These are phyloP conservation scores for Wickerhamomyces hampshirensis DNA, from an alignment of 805 yeast genomes.

Conservation along the genomic window DNA sequence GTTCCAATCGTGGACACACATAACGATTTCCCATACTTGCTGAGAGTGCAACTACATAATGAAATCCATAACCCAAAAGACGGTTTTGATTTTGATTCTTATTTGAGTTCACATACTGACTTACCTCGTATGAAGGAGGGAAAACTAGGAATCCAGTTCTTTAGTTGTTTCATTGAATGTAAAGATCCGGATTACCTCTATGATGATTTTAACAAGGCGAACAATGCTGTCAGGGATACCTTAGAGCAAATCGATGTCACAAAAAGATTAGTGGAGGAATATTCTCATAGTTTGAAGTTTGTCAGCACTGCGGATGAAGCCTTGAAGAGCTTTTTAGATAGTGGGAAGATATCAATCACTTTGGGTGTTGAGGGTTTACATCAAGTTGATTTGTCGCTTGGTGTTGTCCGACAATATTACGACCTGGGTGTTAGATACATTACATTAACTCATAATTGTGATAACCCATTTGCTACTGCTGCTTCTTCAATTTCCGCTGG, in stretches of 20 bases:
- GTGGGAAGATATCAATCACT: conserved; percentile 38
- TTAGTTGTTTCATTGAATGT: conserved; percentile 45
- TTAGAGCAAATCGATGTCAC: conserved; percentile 50
- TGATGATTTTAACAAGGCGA: conserved; percentile 40
- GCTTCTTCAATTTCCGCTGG: conserved; percentile 45
- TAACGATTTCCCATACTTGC: conserved; percentile 48
- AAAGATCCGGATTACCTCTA: conserved; percentile 34
- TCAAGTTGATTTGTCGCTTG: conserved; percentile 45
- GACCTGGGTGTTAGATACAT: conserved; percentile 50
- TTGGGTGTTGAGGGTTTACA: conserved; percentile 53
- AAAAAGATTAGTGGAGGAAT: conserved; percentile 38
- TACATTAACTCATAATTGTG: conserved; percentile 52
- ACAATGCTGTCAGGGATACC: conserved; percentile 45
- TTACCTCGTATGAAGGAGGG: conserved; percentile 38
- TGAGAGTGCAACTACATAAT: conserved; percentile 41
- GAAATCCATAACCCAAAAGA: conserved; percentile 29
- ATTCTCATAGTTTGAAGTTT: conserved; percentile 34
- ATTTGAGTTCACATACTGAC: conserved; percentile 41
- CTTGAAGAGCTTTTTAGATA: conserved; percentile 26
- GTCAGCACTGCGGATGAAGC: conserved; percentile 41
- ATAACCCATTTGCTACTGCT: conserved; percentile 54
- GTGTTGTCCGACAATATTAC: conserved; percentile 42
- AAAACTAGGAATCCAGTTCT: conserved; percentile 45
- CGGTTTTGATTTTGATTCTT: conserved; percentile 35
- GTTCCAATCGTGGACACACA: conserved; percentile 43